These are phyloP conservation scores for Aspergillus oerlinghausenensis DNA, from an alignment of 2,329 filamentous ascomycete species.

Conservation along the genomic window DNA sequence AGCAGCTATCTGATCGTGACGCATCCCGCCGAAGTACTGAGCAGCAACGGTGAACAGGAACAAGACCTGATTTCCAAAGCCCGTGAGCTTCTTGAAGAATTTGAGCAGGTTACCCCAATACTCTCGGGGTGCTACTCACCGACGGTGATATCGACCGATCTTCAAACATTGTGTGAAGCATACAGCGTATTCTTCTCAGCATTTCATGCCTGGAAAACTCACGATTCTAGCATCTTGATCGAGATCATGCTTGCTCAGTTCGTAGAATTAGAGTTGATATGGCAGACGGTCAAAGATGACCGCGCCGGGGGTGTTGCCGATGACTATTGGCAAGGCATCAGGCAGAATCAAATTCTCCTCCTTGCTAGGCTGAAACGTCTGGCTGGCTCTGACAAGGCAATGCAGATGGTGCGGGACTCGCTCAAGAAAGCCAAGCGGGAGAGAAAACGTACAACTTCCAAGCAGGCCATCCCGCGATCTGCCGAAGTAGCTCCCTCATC, in stretches of 20 bases:
- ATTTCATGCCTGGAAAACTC: slow-evolving; percentile 62
- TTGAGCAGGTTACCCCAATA: slow-evolving; percentile 50
- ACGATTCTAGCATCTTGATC: slow-evolving; percentile 58
- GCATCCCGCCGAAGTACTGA: slow-evolving; percentile 58
- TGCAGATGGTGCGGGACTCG: slow-evolving; percentile 56
- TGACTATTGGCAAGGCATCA: slow-evolving; percentile 62
- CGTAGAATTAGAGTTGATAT: slow-evolving; percentile 61
- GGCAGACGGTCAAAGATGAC: slow-evolving; percentile 63
- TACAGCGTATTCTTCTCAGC: slow-evolving; percentile 58
- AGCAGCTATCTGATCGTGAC: slow-evolving; percentile 60
- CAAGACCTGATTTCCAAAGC: slow-evolving; percentile 58
- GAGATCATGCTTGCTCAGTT: slow-evolving; percentile 65
- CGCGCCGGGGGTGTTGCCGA: slow-evolving; percentile 57
- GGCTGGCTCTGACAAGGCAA: slow-evolving; percentile 56
- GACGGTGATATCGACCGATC: slow-evolving; percentile 43
- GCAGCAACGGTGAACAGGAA: slow-evolving; percentile 59
- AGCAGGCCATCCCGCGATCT: slow-evolving; percentile 55
- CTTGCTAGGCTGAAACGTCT: slow-evolving; percentile 59
- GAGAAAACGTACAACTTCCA: slow-evolving; percentile 48
- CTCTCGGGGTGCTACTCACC: slow-evolving; percentile 41
- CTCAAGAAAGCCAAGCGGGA: slow-evolving; percentile 56
- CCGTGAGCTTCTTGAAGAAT: slow-evolving; percentile 52
- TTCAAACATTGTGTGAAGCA: slow-evolving; percentile 49
- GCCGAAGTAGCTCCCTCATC: slow-evolving; percentile 37
- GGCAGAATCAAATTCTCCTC: slow-evolving; percentile 61